Base-by-base conservation (phyloP, 1,284 basidiomycete genomes). In the Athelia sp. region DNA sequence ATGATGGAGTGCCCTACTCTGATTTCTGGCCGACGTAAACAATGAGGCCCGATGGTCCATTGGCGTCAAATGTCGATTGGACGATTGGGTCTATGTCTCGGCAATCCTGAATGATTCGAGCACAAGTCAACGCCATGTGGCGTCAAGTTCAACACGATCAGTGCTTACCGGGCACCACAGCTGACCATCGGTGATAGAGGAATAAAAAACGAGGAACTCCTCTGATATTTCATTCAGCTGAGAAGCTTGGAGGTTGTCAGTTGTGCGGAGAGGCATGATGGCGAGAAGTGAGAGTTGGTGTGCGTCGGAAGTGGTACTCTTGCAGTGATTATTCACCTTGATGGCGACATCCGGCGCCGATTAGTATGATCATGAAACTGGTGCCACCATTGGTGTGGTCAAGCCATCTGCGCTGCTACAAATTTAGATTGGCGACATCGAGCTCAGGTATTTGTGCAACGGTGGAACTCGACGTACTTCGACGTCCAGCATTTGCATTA, bases 1-100 rank as follows among this genome's bases (percentile, higher is more conserved):
- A n/a, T n/a, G n/a, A n/a, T n/a, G n/a, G n/a, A n/a, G n/a, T n/a
- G n/a, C 6, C 26, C 26, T 29, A 29, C 26, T 84, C 79, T 49
- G 73, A 51, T 55, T 67, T 74, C 56, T 83, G 75, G 6, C 90
- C 91, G 48, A 91, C 87, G 63, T 87, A 90, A 47, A 88, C 74
- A 46, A 93, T 74, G 43, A 83, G 65, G 10, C 75, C 87, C 23
- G 76, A 72, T 18, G 85, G 86, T 18, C 74, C 75, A 48, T 78
- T 71, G 18, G 67, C 61, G 15, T 67, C 68, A 55, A 92, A 92
- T 0, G 75, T 73, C 4, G 76, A 61, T 52, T 77, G 70, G 23
- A 93, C 74, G 23, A 78, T 55, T 1, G 66, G 59, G 52, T 93
- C 87, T 23, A 93, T 84, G 29, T 63, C 74, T 19, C 72, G 67